Evolutionary conservation across 805 yeast genomes (phyloP), one percentile per base, ranked within the genome.

Genomic region (Zygosaccharomyces siamensis): DNA sequence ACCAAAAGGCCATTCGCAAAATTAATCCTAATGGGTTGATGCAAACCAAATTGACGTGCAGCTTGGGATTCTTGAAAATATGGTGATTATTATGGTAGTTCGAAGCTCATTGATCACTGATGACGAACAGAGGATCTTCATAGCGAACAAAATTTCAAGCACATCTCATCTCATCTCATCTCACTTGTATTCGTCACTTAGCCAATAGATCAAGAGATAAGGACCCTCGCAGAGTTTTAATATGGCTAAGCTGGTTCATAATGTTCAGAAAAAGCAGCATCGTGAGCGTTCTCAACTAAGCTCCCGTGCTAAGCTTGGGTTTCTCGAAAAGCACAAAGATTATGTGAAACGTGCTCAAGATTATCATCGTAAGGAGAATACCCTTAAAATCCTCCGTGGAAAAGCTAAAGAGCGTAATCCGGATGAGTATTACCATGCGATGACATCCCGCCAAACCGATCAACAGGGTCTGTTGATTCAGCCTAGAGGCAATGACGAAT

Each of bases 401-500:
- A 92, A 89, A 63, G 95, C 86, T 1, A 71, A 75, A 32, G 75
- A 76, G 39, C 77, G 89, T 58, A 93, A 93, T 64, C 95, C 95
- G 12, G 99, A 93, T 75, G 99, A 93, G 68, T 93, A 86, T 71
- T 89, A 92, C 68, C 96, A 89, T 78, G 93, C 89, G 18, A 93
- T 93, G 99, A 79, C 83, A 28, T 73, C 76, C 11, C 73, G 75
- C 51, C 76, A 75, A 59, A 81, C 93, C 4, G 95, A 89, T 54
- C 70, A 74, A 2, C 72, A 76, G 8, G 97, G 97, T 1, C 74
- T 86, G 7, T 61, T 85, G 43, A 65, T 85, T 8, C 71, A 81
- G 1, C 87, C 86, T 20, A 74, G 95, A 52, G 64, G 60, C 7
- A 69, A 66, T 43, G 85, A 79, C 16, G 85, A 79, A 56, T 72